Conservation (phyloP, 2,329 filamentous ascomycete species). For the Cladorrhinum sp. region DNA sequence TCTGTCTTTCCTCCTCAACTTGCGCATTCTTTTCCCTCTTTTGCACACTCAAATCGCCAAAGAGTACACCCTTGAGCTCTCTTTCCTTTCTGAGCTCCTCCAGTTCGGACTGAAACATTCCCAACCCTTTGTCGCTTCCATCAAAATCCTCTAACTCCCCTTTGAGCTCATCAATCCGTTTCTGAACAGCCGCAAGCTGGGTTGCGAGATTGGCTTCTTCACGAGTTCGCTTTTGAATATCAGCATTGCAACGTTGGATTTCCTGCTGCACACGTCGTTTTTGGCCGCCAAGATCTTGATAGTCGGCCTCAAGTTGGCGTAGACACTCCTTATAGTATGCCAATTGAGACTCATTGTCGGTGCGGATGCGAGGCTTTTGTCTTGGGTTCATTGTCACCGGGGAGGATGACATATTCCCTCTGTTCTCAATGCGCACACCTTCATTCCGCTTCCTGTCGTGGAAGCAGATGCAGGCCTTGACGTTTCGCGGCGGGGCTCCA, state of each 20-base stretch:
- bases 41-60: conserved; percentile 46
- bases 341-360: conserved; percentile 69
- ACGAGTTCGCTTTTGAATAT: conserved; percentile 38
- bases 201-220: conserved; percentile 42
- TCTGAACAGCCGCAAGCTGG: conserved; percentile 57
- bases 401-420: conserved; percentile 34
- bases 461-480: conserved; percentile 68
- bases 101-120: conserved; percentile 57
- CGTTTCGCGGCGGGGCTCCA: conserved; percentile 62
- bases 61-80: conserved; percentile 45
- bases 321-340: conserved; percentile 47
- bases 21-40: conserved; percentile 48
- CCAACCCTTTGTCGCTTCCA: conserved; percentile 65
- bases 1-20: conserved; percentile 40
- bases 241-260: conserved; percentile 47
- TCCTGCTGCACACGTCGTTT: conserved; percentile 46
- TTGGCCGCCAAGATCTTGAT: conserved; percentile 50
- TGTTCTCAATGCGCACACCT: conserved; percentile 56
- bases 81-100: conserved; percentile 45
- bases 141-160: conserved; percentile 65
- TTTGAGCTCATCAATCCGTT: conserved; percentile 50
- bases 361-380: conserved; percentile 70
- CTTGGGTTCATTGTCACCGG: conserved; percentile 46
- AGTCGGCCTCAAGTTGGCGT: conserved; percentile 53
- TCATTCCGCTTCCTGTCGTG: conserved; percentile 58